Conservation (phyloP, 176 grass and related monocot genomes). For the Lolium multiflorum region DNA sequence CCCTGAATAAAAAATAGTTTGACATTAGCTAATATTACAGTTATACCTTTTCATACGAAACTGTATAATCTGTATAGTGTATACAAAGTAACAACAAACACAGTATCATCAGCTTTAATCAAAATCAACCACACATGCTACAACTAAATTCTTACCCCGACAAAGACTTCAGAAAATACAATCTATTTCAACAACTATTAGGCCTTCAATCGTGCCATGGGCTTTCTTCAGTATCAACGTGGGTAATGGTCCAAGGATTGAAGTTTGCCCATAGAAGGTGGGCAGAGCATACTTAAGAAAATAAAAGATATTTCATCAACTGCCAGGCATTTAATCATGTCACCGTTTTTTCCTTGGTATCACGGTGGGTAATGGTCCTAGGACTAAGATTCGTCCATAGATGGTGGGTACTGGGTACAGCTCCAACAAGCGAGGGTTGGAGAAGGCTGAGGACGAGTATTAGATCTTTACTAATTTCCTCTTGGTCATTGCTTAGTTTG, state of each 20-base stretch:
- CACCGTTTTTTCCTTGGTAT: background rate
- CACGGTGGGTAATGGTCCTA: background rate
- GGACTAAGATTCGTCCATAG: background rate
- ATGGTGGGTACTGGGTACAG: background rate
- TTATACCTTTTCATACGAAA: background rate
- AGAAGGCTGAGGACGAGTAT: background rate
- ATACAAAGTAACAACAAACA: no score
- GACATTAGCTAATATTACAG: constrained; percentile 21
- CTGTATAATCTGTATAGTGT: background rate
- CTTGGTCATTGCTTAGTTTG: background rate
- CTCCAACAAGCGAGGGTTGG: background rate
- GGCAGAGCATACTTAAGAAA: background rate
- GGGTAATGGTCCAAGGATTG: background rate
- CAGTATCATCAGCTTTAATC: background rate
- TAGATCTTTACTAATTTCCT: background rate
- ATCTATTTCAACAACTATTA: background rate
- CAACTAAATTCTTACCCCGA: background rate
- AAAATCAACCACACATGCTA: constrained; percentile 2
- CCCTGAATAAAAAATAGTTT: constrained; percentile 55
- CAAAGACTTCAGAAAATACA: background rate
- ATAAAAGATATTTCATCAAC: background rate
- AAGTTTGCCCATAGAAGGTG: background rate
- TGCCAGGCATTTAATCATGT: background rate
- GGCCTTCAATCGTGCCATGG: background rate
- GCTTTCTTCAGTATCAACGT: background rate